Percentiles rank a stretch among this genome's conserved stretches.
phyloP scores from a whole-genome alignment of 2,329 filamentous ascomycete species.

The Aplosporella prunicola region DNA sequence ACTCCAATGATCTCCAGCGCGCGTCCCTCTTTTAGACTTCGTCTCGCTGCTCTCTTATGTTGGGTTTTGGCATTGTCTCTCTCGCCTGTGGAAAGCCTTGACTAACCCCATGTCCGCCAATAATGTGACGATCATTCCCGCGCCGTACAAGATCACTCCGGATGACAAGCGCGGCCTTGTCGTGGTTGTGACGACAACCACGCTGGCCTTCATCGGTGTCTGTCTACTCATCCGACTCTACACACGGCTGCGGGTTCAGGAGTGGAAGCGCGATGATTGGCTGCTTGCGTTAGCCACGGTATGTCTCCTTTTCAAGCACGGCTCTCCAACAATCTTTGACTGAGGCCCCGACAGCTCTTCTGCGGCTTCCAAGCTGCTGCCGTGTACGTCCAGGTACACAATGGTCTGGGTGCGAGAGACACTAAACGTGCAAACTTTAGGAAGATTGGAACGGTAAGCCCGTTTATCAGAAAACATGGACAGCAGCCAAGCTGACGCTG shows the following conservation, averaged over 20 bases:
- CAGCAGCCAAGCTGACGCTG: not conserved
- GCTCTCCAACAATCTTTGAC: not conserved
- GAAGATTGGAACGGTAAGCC: conserved; percentile 19
- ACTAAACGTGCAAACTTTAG: conserved; percentile 14
- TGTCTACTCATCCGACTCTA: conserved; percentile 24
- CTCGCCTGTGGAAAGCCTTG: no score
- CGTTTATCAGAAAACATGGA: conserved; percentile 5
- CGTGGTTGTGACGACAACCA: conserved; percentile 20
- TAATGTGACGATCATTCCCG: conserved; percentile 12
- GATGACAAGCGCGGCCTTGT: conserved; percentile 27
- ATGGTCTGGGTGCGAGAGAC: conserved; percentile 18
- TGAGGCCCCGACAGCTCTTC: conserved; percentile 15
- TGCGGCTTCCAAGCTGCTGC: conserved; percentile 17
- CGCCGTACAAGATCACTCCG: conserved; percentile 22
- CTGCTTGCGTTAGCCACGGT: conserved; percentile 19
- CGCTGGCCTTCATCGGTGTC: conserved; percentile 21
- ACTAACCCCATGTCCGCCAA: no score
- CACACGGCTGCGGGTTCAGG: conserved; percentile 19
- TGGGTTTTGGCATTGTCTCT: no score
- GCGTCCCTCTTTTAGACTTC: no score
- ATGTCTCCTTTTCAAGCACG: no score
- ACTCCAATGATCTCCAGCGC: no score
- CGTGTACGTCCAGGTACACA: conserved; percentile 18
- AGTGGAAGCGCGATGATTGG: conserved; percentile 25
- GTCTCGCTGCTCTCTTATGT: no score